Evolutionary conservation across 2,329 filamentous ascomycete species (phyloP).

Genomic region (Colletotrichum sp.): DNA sequence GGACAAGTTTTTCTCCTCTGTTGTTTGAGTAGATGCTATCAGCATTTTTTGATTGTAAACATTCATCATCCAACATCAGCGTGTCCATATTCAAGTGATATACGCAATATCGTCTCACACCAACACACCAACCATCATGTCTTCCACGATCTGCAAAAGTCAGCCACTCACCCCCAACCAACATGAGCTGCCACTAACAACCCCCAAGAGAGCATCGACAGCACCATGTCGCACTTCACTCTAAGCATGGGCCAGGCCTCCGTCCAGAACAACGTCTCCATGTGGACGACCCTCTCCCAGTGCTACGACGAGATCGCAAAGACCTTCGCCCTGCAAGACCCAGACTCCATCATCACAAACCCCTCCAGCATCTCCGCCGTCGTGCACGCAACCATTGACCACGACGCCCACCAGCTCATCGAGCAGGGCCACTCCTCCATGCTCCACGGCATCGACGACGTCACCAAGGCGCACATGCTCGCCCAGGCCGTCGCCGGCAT

Average conservation of each 20-base stretch:
- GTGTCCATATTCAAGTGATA: neutral
- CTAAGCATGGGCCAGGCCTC: constrained; percentile 19
- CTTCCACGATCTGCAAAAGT: constrained; percentile 12
- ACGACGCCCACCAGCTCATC: constrained; percentile 35
- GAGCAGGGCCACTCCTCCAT: constrained; percentile 30
- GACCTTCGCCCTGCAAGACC: constrained; percentile 17
- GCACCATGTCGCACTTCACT: constrained; percentile 20
- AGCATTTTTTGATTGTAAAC: neutral
- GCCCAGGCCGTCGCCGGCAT: constrained; percentile 39
- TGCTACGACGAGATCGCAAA: constrained; percentile 15
- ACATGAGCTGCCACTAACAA: neutral
- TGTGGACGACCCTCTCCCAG: constrained; percentile 21
- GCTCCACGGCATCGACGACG: constrained; percentile 32
- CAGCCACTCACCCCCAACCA: neutral
- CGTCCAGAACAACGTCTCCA: constrained; percentile 15
- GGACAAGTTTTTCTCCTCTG: neutral
- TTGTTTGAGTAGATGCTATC: neutral
- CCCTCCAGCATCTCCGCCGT: constrained; percentile 25
- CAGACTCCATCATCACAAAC: constrained; percentile 28
- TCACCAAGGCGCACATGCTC: constrained; percentile 36
- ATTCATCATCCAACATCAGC: neutral
- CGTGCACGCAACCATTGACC: constrained; percentile 37
- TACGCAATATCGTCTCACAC: neutral
- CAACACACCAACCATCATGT: neutral
- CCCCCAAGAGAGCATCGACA: constrained; percentile 18